Conservation (phyloP, 73 alveolate genomes). For the Paramecium bursaria region DNA sequence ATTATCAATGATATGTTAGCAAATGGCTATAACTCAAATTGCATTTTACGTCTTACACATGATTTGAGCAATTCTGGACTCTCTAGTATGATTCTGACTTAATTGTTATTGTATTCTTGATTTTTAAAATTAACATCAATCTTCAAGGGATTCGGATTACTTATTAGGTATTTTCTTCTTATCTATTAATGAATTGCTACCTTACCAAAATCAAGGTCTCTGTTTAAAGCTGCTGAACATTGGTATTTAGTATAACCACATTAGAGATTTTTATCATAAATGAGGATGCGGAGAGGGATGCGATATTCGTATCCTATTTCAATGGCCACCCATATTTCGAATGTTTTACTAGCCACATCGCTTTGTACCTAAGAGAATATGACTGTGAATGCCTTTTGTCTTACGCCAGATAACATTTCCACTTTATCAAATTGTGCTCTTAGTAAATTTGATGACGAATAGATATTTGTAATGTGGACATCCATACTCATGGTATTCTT, state of each 20-base stretch:
- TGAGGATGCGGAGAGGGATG: background rate
- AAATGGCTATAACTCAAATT: conserved; percentile 12
- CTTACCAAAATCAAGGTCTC: background rate
- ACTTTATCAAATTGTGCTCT: conserved; percentile 35
- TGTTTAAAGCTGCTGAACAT: background rate
- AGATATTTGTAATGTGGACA: conserved; percentile 16
- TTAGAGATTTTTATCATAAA: conserved; percentile 13
- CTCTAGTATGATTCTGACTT: conserved; percentile 1
- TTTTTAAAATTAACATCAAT: conserved; percentile 35
- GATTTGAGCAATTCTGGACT: conserved; percentile 3
- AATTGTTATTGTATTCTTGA: conserved; percentile 8
- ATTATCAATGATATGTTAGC: background rate
- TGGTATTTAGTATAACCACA: background rate
- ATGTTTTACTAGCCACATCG: conserved; percentile 4
- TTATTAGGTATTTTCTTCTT: background rate
- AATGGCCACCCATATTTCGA: conserved; percentile 46
- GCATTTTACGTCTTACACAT: conserved; percentile 10
- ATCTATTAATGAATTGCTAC: conserved; percentile 11
- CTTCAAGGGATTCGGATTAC: conserved; percentile 30
- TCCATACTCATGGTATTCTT: conserved; percentile 10
- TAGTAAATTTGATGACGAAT: conserved; percentile 10
- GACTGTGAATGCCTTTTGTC: background rate
- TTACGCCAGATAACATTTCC: background rate
- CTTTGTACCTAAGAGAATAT: background rate
- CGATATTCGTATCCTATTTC: conserved; percentile 14